Base-by-base conservation (phyloP, 139 green algal genomes). In the Dunaliella primolecta region DNA sequence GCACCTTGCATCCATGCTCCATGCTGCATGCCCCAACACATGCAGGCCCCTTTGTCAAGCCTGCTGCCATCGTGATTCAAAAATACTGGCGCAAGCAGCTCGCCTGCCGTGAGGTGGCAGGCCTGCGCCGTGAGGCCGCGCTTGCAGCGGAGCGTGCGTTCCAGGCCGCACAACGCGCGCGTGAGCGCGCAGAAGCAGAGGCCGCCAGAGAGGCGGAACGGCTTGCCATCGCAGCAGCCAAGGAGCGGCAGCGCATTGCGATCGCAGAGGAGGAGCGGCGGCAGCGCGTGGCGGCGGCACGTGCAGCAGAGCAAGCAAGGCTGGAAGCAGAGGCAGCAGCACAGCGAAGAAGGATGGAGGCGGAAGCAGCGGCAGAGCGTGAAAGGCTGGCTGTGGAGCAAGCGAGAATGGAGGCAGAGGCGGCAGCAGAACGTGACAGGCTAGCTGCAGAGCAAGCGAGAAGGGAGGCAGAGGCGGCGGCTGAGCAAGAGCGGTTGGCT, bases 21-120 rank as follows among this genome's bases (percentile, higher is more conserved):
- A n/a, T n/a, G n/a, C n/a, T n/a, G n/a, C n/a, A n/a, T n/a, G n/a
- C n/a, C n/a, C n/a, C n/a, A 34, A 82, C 35, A 82, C 29, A 72
- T 7, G 23, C 23, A 64, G 32, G 23, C 31, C 20, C 20, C 30
- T 30, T 71, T 57, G 35, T 30, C 46, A 82, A 78, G n/a, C 55
- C 25, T 3, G 92, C 93, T 27, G 90, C 91, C 3, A 29, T 29
- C 0, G 46, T 91, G 31, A 57, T 96, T 25, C 90, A 95, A 86
- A 84, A 72, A 24, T 83, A 83, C 75, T 87, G 84, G 84, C 84
- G 84, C 2, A 78, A 78, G 7, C 76, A 71, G 33, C n/a, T 83
- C 34, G 84, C 84, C 2, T 77, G 76, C 23, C 36, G 55, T 76
- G 71, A 3, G 46, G 46, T 64, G 15, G 46, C 46, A 25, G 46